Percentiles rank a stretch among this genome's conserved stretches.
phyloP scores from a whole-genome alignment of 352 stramenopile species.

The Elongisporangium prolatum region DNA sequence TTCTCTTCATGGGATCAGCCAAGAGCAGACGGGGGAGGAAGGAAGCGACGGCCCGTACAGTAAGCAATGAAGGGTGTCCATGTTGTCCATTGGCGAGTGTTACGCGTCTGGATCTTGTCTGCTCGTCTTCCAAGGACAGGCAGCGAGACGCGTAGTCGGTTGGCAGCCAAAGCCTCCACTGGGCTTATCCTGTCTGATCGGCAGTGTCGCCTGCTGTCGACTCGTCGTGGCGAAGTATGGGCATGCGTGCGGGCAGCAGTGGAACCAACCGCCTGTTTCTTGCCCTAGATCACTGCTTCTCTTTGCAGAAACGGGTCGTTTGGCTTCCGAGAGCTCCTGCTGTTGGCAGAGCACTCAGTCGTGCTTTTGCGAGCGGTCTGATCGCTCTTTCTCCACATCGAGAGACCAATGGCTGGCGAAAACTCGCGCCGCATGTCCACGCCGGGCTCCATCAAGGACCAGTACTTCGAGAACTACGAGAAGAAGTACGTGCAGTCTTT shows the following conservation, averaged over 20 bases:
- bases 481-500: constrained; percentile 5
- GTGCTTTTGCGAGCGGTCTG: constrained; percentile 11
- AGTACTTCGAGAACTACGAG: constrained; percentile 16
- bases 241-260: not conserved
- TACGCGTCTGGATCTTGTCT: not conserved
- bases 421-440: constrained; percentile 6
- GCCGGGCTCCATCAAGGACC: constrained; percentile 14
- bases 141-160: too few relatives aligned
- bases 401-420: constrained; percentile 4
- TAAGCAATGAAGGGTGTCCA: not conserved
- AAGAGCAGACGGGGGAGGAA: not conserved
- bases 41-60: not conserved
- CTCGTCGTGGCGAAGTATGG: not conserved
- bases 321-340: not conserved
- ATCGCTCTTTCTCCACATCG: not conserved
- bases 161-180: not conserved
- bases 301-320: not conserved
- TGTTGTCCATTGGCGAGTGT: not conserved
- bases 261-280: not conserved
- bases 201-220: not conserved
- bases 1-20: not conserved
- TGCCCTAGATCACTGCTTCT: not conserved
- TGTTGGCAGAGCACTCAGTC: constrained; percentile 9
- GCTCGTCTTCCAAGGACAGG: too few relatives aligned
- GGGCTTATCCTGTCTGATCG: not conserved